Evolutionary conservation across 768 basidiomycete genomes (phyloP).

Genomic region (Hericium alpestre): DNA sequence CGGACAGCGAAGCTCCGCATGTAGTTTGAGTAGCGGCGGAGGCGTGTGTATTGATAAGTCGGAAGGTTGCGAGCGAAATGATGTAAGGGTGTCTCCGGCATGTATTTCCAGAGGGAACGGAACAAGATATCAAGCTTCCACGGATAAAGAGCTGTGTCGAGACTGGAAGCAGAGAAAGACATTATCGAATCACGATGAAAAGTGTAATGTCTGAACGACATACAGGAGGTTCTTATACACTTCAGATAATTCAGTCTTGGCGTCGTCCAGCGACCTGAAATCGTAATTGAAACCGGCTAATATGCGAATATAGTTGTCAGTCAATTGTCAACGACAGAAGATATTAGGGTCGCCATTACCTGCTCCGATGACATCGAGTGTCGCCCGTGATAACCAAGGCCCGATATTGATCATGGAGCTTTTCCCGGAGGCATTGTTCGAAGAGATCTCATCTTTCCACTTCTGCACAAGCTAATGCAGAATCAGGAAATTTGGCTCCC

Average conservation of each 20-base stretch:
- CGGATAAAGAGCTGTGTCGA: constrained; percentile 6
- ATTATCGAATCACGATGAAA: background rate
- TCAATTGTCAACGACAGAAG: background rate
- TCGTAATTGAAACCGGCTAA: constrained; percentile 18
- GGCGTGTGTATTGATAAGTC: background rate
- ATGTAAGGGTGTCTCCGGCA: constrained; percentile 7
- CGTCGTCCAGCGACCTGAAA: constrained; percentile 16
- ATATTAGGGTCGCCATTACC: constrained; percentile 2
- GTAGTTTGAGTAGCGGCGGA: constrained; percentile 2
- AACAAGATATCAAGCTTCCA: constrained; percentile 5
- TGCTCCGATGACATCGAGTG: constrained; percentile 20
- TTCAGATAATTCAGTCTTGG: constrained; percentile 11
- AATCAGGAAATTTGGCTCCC: too few species aligned
- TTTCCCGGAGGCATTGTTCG: background rate
- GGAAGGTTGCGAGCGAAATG: constrained; percentile 11
- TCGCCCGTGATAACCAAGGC: constrained; percentile 16
- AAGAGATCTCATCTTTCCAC: constrained; percentile 15
- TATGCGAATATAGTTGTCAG: background rate
- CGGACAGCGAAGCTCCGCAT: constrained; percentile 4
- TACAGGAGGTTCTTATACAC: constrained; percentile 18
- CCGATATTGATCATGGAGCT: constrained; percentile 9
- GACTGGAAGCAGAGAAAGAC: background rate
- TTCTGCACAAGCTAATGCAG: constrained; percentile 14
- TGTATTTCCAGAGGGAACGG: constrained; percentile 12
- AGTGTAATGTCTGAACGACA: background rate